Evolutionary conservation across 108 stramenopile species (phyloP), one percentile per base, ranked within the genome.

Genomic region (Stephanodiscus minutulus): DNA sequence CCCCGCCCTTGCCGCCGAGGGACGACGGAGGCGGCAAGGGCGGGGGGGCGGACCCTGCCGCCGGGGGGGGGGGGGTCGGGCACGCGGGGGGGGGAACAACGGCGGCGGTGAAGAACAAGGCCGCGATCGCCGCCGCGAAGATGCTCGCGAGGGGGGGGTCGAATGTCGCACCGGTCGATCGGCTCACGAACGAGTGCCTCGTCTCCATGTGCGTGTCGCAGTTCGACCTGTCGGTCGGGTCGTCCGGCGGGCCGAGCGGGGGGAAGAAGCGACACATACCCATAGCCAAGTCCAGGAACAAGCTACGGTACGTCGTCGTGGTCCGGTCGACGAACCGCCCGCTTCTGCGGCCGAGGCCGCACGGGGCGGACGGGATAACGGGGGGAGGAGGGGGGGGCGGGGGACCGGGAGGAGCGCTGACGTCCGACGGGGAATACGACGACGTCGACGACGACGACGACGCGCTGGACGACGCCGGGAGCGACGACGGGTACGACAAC

Each of bases 241-340:
- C 71, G n/a, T 60, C 64, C 11, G 77, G 77, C 8, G 77, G 77
- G 20, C 77, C 77, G 3, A 66, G 64, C 48, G 77, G 77, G 11
- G 77, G 77, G 1, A 77, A 77, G 49, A 77, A 77, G 39, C 46
- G 77, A 0, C 77, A 77, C 61, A 77, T 77, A 31, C 77, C 77
- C 64, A 77, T 77, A 61, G 77, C 80, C 61, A 86, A 89, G 48
- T 79, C 79, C 18, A 60, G 87, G 15, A 87, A 91, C 56, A 93
- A 93, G 52, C 49, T 88, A 33, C 70, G 86, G 31, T 93, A 88
- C 39, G 82, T 91, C 11, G 64, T 90, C n/a, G 57, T 91, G 18
- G 82, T 88, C 21, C 72, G 92, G 25, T 86, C 85, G 17, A 91
- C 92, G 31, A 93, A 93, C 61, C 72, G 80, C 7, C 88, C 89